Evolutionary conservation across 1,284 basidiomycete species (phyloP).

Genomic region (Golubevia pallescens): DNA sequence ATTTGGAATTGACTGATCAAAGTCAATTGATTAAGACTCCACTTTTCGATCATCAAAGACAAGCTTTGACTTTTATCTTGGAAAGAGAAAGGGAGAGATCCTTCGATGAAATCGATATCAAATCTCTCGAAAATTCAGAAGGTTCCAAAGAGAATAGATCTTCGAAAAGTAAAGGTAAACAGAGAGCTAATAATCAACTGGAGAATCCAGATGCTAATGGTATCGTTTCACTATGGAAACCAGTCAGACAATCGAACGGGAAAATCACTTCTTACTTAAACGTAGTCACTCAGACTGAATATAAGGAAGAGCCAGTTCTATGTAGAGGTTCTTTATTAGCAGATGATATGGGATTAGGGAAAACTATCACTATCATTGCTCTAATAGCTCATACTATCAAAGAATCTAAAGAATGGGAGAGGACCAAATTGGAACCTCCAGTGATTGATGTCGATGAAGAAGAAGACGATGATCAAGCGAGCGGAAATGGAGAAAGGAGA

Average conservation of each 20-base stretch:
- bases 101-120: constrained; percentile 9
- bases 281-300: constrained; percentile 44
- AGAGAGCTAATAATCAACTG: not conserved
- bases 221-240: constrained; percentile 53
- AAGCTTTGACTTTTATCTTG: constrained; percentile 55
- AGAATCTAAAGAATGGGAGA: constrained; percentile 36
- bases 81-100: constrained; percentile 43
- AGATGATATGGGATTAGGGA: constrained; percentile 63
- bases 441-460: not conserved
- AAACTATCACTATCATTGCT: constrained; percentile 58
- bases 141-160: not conserved
- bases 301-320: constrained; percentile 27
- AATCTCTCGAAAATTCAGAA: not conserved
- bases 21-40: constrained; percentile 28
- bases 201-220: constrained; percentile 1
- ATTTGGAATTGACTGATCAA: constrained; percentile 37
- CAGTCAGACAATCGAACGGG: constrained; percentile 16
- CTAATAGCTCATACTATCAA: constrained; percentile 39
- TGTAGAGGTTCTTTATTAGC: constrained; percentile 62
- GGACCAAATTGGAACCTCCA: not conserved
- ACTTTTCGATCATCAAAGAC: constrained; percentile 58
- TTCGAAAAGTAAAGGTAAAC: constrained; percentile 1
- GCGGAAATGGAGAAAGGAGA: not conserved
- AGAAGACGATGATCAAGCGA: constrained; percentile 1
- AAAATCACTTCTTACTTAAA: constrained; percentile 29